These are phyloP conservation scores for Mesembryanthemum crystallinum DNA, from an alignment of 148 eudicot genomes.

Conservation along the genomic window DNA sequence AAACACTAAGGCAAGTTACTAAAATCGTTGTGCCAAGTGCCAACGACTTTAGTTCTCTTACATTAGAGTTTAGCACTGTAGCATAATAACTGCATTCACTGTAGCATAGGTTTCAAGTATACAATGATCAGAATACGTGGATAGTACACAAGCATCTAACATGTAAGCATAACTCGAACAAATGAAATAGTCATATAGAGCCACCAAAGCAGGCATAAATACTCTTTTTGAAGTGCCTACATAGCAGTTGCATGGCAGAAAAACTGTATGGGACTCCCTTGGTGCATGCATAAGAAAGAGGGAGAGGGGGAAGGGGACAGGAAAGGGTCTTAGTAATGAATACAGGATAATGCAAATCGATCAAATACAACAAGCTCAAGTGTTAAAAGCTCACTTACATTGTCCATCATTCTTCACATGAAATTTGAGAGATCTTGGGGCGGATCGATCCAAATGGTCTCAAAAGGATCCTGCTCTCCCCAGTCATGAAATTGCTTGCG, in stretches of 20 bases:
- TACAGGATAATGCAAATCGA: slow-evolving; percentile 11
- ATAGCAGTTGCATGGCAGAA: neutral
- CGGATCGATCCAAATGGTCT: slow-evolving; percentile 79
- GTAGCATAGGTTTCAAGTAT: neutral
- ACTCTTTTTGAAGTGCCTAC: neutral
- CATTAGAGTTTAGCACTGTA: neutral
- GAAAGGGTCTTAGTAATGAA: neutral
- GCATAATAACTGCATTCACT: too few relatives aligned
- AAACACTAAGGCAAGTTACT: neutral
- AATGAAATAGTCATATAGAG: neutral
- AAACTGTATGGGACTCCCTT: neutral
- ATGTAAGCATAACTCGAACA: neutral
- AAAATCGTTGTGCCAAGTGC: neutral
- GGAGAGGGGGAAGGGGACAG: neutral
- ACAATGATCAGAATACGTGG: neutral
- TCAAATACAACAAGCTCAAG: slow-evolving; percentile 4
- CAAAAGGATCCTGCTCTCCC: slow-evolving; percentile 90
- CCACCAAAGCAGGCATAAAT: neutral
- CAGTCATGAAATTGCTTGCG: slow-evolving; percentile 78
- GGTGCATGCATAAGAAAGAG: neutral
- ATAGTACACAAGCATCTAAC: neutral
- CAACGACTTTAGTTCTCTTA: neutral
- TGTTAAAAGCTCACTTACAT: slow-evolving; percentile 21
- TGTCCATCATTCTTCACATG: slow-evolving; percentile 22
- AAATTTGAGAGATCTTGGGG: slow-evolving; percentile 54